Base-by-base conservation (phyloP, 1,139 yeast genomes). In the Sugiyamaella paludigena region DNA sequence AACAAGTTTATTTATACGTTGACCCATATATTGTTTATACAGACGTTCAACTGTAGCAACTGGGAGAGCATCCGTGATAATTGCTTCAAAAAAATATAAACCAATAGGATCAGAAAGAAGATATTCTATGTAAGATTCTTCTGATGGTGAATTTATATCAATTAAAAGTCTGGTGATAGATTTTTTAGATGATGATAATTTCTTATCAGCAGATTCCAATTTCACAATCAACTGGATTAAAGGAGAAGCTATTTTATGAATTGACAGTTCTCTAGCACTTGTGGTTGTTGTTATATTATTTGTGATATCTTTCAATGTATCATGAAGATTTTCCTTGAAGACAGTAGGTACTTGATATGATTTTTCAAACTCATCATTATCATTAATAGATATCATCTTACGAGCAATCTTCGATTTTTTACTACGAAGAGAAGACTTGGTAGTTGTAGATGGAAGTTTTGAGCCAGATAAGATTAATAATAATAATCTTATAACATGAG, bases 401-500 rank as follows among this genome's bases (percentile, higher is more conserved):
- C 98, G 80, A 1, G 97, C 96, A 63, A 87, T 84, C 63, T 87
- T 86, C 31, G 95, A 84, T 64, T 81, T 87, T 62, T 88, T 88
- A 37, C 95, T 86, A 64, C 98, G 78, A 57, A 89, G 73, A 4
- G 87, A 79, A 59, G 87, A 84, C 15, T 87, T 77, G 57, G 77
- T 75, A 0, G 85, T 79, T 2, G 92, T 72, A 1, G 92, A 82
- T n/a, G 95, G 95, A 52, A 88, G 71, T 52, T 82, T 83, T 60
- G 84, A 83, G 1, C 95, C 96, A 1, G 94, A 77, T 36, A 88
- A 68, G 31, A 89, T 79, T 48, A 89, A 72, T 37, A 92, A 70
- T 12, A 87, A 61, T 31, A 89, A 70, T 64, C 98, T 77, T 47
- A 92, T 69, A 3, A 87, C 91, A 67, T 92, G 98, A 0, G 97